These are phyloP conservation scores for Mucor ambiguus DNA, from an alignment of 371 early-diverging fungal genomes.

Conservation along the genomic window DNA sequence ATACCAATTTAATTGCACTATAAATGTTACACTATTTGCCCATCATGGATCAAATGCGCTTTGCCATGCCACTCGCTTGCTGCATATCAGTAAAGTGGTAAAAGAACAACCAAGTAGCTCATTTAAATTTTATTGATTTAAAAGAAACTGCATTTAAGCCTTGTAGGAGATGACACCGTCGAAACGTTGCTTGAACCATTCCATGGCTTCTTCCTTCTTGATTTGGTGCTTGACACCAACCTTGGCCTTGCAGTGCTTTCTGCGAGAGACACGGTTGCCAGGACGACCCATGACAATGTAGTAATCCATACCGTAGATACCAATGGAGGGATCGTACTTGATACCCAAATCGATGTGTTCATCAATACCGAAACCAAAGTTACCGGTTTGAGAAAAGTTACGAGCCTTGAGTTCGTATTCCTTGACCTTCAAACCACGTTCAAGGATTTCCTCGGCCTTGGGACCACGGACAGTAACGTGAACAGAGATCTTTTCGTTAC, in stretches of 20 bases:
- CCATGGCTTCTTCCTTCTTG: conserved; percentile 60
- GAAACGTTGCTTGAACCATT: conserved; percentile 31
- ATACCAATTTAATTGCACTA: not conserved
- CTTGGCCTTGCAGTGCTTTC: conserved; percentile 88
- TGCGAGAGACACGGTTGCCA: conserved; percentile 96
- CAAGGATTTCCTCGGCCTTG: conserved; percentile 90
- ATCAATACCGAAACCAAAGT: conserved; percentile 99
- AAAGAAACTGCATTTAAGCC: conserved; percentile 8
- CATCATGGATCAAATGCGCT: not conserved
- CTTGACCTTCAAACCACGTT: conserved; percentile 99
- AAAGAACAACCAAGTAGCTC: not conserved
- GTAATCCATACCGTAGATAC: conserved; percentile 99
- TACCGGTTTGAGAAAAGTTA: conserved; percentile 98
- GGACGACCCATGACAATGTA: conserved; percentile 98
- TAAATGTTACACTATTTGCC: not conserved
- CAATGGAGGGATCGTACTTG: conserved; percentile 99
- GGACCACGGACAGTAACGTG: conserved; percentile 99
- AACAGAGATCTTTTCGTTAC: conserved; percentile 99
- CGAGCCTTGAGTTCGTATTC: conserved; percentile 96
- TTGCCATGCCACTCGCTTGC: not conserved
- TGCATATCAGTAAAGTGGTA: not conserved
- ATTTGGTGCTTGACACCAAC: conserved; percentile 96
- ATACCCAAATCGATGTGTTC: conserved; percentile 99
- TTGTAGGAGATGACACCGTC: conserved; percentile 21
- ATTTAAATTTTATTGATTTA: conserved; percentile 4